Percentiles rank a stretch among this genome's conserved stretches.
phyloP scores from a whole-genome alignment of 176 grass and related monocot genomes.

The Alloteropsis semialata region DNA sequence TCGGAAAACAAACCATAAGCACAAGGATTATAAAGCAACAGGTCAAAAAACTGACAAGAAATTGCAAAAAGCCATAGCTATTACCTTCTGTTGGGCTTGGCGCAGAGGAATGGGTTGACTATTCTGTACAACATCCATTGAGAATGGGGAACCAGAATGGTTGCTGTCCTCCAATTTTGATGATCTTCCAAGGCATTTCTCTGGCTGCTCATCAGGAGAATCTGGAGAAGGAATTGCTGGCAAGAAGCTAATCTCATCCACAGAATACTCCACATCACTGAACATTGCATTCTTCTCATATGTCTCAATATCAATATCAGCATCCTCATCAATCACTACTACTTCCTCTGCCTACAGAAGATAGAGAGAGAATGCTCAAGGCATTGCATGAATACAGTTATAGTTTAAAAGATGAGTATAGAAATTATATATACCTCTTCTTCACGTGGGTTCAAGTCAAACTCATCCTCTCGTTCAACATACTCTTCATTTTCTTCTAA shows the following conservation, averaged over 20 bases:
- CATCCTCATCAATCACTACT: constrained; percentile 66
- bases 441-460: constrained; percentile 74
- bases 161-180: constrained; percentile 88
- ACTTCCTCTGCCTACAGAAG: constrained; percentile 61
- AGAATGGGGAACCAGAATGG: constrained; percentile 76
- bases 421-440: constrained; percentile 50
- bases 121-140: constrained; percentile 71
- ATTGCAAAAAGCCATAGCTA: not conserved
- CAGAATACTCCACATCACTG: constrained; percentile 60
- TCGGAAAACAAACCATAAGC: too few relatives aligned
- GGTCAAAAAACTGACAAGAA: too few relatives aligned
- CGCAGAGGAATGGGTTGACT: constrained; percentile 54
- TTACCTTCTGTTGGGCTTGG: constrained; percentile 74
- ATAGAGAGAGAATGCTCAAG: constrained; percentile 11
- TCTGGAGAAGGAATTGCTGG: constrained; percentile 76
- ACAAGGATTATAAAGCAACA: too few relatives aligned
- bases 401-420: constrained; percentile 1
- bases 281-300: constrained; percentile 59
- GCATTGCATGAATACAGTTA: constrained; percentile 15
- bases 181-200: constrained; percentile 85
- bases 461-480: constrained; percentile 88
- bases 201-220: constrained; percentile 68
- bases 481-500: constrained; percentile 98
- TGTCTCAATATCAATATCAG: constrained; percentile 70
- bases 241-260: constrained; percentile 63